These are phyloP conservation scores for Mimosa bimucronata DNA, from an alignment of 306 rosid species.

Conservation along the genomic window DNA sequence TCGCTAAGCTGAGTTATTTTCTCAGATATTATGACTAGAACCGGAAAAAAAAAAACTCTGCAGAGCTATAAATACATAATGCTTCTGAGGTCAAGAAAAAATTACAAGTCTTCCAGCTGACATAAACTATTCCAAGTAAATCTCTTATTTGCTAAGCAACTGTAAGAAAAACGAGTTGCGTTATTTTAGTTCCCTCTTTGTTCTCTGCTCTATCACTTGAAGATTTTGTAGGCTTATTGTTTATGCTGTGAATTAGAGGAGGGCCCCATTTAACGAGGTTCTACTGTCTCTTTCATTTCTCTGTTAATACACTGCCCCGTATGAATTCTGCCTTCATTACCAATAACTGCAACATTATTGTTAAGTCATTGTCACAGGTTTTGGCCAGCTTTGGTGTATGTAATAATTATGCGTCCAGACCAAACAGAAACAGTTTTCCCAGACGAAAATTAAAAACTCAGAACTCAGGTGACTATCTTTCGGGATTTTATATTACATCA, in stretches of 20 bases:
- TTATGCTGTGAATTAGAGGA: slow-evolving; percentile 20
- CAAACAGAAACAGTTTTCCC: background rate
- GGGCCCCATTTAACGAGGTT: slow-evolving; percentile 26
- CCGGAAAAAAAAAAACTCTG: slow-evolving; percentile 14
- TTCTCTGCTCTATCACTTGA: slow-evolving; percentile 19
- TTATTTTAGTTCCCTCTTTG: slow-evolving; percentile 27
- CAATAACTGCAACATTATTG: slow-evolving; percentile 38
- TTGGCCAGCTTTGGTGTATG: background rate
- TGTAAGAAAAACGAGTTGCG: slow-evolving; percentile 31
- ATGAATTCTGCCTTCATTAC: slow-evolving; percentile 26
- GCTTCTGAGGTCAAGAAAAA: slow-evolving; percentile 33
- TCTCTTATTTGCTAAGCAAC: slow-evolving; percentile 31
- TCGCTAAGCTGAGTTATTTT: slow-evolving; percentile 38
- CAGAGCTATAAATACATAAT: background rate
- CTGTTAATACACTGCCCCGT: slow-evolving; percentile 28
- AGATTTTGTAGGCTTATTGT: background rate
- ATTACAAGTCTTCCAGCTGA: slow-evolving; percentile 19
- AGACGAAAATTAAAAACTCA: background rate
- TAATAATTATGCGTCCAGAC: slow-evolving; percentile 17
- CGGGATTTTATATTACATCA: background rate
- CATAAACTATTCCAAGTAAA: slow-evolving; percentile 29
- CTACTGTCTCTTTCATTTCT: slow-evolving; percentile 35
- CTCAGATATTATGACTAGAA: slow-evolving; percentile 27
- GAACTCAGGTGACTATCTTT: background rate
- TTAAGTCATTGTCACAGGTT: slow-evolving; percentile 29